Percentiles rank a stretch among this genome's conserved stretches.
Conservation (phyloP, 768 basidiomycete genomes). For the Lactifluus piperatus region DNA sequence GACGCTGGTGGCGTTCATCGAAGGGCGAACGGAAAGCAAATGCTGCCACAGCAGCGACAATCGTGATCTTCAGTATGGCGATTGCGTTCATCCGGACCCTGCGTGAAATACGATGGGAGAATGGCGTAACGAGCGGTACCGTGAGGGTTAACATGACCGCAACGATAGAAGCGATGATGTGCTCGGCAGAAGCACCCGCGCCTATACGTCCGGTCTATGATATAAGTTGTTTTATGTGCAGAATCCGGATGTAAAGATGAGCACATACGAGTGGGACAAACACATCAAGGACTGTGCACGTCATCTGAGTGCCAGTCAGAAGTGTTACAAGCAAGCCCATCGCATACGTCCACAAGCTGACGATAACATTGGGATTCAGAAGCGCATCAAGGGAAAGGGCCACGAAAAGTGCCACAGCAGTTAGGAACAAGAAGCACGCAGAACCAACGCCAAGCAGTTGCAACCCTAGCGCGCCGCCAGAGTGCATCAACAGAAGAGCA, state of each 20-base stretch:
- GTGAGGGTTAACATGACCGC: constrained; percentile 46
- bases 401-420: constrained; percentile 45
- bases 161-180: constrained; percentile 77
- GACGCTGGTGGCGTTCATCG: constrained; percentile 79
- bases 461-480: constrained; percentile 42
- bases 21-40: constrained; percentile 60
- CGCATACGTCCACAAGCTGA: constrained; percentile 57
- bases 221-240: background rate
- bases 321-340: constrained; percentile 50
- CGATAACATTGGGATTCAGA: constrained; percentile 28
- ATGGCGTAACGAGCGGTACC: constrained; percentile 55
- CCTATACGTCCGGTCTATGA: constrained; percentile 74
- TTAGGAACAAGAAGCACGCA: constrained; percentile 63
- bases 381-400: constrained; percentile 46
- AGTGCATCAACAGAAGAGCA: constrained; percentile 52
- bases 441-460: constrained; percentile 71
- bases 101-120: constrained; percentile 63
- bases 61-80: constrained; percentile 37
- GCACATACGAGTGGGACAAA: constrained; percentile 76
- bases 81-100: constrained; percentile 33
- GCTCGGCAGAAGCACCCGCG: constrained; percentile 75
- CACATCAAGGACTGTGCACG: constrained; percentile 62
- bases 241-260: background rate
- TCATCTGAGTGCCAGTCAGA: constrained; percentile 46
- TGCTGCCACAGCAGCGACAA: constrained; percentile 45